Percentiles rank a stretch among this genome's conserved stretches.
phyloP scores from a whole-genome alignment of 306 rosid species.

The Hippophae gyantsensis region DNA sequence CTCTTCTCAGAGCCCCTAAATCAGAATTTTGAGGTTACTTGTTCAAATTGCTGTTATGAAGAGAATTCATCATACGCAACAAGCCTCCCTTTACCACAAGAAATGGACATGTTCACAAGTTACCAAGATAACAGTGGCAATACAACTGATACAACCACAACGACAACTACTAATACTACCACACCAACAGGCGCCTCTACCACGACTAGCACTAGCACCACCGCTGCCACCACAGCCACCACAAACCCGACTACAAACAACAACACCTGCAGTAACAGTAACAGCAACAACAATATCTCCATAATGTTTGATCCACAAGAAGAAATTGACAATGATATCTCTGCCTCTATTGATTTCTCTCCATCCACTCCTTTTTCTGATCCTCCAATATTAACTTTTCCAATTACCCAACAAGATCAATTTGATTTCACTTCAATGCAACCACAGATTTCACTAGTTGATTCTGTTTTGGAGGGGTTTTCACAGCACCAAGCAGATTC shows the following conservation, averaged over 20 bases:
- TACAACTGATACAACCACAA: constrained; percentile 7
- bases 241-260: constrained; percentile 11
- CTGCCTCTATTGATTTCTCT: constrained; percentile 84
- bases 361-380: constrained; percentile 47
- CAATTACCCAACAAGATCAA: constrained; percentile 41
- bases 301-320: constrained; percentile 66
- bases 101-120: constrained; percentile 32
- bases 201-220: constrained; percentile 17
- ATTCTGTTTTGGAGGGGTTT: constrained; percentile 52
- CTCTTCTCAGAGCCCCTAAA: constrained; percentile 56
- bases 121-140: constrained; percentile 34
- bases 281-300: constrained; percentile 30
- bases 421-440: constrained; percentile 47
- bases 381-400: constrained; percentile 22
- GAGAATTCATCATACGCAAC: constrained; percentile 51
- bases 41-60: constrained; percentile 66
- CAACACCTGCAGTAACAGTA: constrained; percentile 20
- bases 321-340: constrained; percentile 77
- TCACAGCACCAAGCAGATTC: constrained; percentile 36
- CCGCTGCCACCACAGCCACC: constrained; percentile 13
- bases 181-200: not conserved
- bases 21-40: constrained; percentile 70
- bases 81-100: constrained; percentile 38
- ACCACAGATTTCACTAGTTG: constrained; percentile 34
- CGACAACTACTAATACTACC: not conserved